Evolutionary conservation across 805 yeast genomes (phyloP), one percentile per base, ranked within the genome.

Genomic region (Yueomyces sinensis): DNA sequence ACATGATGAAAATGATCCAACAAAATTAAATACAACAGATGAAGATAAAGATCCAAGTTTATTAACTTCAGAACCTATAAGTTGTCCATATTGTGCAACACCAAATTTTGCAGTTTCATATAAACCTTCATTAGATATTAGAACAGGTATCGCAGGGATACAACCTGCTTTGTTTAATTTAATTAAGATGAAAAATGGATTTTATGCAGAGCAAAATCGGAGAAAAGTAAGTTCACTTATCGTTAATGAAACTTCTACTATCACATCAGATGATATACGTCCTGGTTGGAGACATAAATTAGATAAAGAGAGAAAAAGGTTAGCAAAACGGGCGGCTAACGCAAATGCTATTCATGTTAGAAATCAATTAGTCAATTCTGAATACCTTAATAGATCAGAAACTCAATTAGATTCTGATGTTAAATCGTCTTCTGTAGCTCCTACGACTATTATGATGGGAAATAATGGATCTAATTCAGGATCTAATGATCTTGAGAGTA

Each of bases 341-440:
- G 97, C 97, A 0, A 82, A 83, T 24, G 95, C 95, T 1, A 72
- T 89, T 28, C 97, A 89, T 57, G 87, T 94, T 2, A 75, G 93
- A 11, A 84, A 86, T 37, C 68, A 83, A 46, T 52, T 84, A 23
- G 63, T 78, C 13, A 63, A 58, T 23, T 51, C 50, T 1, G 45
- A 42, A 3, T n/a, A 25, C 13, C 5, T 25, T n/a, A 6, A 6
- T 9, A 25, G 28, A 25, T 9, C n/a, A 25, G 28, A 11, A 9
- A 13, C 28, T 9, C 13, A 25, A 11, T 9, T n/a, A 9, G 28
- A n/a, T n/a, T 25, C 13, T 5, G 28, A 25, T 5, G n/a, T n/a
- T n/a, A n/a, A n/a, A n/a, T 25, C 28, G 13, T 9, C n/a, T 25
- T n/a, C 28, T 20, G 24, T 20, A 25, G 7, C 28, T 25, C 15